A percentile compares a stretch with the other conserved stretches of the same genome.
These are phyloP conservation scores for Ulmus americana DNA, from an alignment of 331 rosid species.

Conservation along the genomic window DNA sequence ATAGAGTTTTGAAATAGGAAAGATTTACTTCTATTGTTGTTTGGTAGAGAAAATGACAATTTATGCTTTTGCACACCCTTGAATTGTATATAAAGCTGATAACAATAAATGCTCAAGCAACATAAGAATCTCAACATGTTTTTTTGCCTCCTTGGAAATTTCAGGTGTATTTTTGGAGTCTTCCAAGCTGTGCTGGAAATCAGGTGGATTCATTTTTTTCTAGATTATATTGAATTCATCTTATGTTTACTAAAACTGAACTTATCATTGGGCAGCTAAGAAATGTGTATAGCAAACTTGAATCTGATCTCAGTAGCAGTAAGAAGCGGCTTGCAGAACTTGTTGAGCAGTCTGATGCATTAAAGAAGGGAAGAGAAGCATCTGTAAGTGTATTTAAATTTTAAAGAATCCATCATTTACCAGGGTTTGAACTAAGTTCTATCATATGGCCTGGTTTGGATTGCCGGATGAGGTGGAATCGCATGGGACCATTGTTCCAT, in stretches of 20 bases:
- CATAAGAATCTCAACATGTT: conserved; percentile 4
- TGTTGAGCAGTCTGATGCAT: conserved; percentile 49
- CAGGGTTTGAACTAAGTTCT: conserved; percentile 11
- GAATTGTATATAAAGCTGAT: not conserved
- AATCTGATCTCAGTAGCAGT: conserved; percentile 61
- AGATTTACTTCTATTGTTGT: not conserved
- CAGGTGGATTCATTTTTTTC: conserved; percentile 49
- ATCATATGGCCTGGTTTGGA: not conserved
- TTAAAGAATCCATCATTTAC: conserved; percentile 11
- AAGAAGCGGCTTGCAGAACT: conserved; percentile 58
- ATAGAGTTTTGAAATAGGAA: not conserved
- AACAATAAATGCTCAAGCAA: not conserved
- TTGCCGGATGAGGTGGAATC: too few species aligned
- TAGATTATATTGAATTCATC: conserved; percentile 15
- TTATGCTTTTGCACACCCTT: not conserved
- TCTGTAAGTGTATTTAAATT: conserved; percentile 53
- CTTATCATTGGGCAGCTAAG: conserved; percentile 51
- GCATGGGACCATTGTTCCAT: too few species aligned
- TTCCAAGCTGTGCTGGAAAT: conserved; percentile 95
- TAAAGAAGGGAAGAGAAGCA: conserved; percentile 86
- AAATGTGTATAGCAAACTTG: conserved; percentile 64
- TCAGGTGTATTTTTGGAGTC: conserved; percentile 96
- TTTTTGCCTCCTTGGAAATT: conserved; percentile 3
- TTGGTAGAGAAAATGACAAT: not conserved
- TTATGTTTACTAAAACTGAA: not conserved